Conservation (phyloP, 768 basidiomycete species). For the Favolaschia claudopus region DNA sequence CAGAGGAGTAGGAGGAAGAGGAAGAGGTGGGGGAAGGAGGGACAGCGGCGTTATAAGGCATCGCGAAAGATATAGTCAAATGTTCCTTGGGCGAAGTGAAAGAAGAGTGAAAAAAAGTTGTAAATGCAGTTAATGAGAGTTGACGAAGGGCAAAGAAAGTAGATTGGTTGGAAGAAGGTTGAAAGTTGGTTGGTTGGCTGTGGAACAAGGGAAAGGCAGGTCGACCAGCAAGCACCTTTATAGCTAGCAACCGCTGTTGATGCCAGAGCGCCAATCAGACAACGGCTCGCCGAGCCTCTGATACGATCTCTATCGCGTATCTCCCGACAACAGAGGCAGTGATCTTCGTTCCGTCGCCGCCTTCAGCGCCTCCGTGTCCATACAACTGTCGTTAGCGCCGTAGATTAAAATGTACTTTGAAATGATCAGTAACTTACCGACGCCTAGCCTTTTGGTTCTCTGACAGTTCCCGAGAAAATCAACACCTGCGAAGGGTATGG, state of each 20-base stretch:
- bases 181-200: neutral
- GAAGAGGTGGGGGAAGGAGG: constrained; percentile 28
- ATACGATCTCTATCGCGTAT: neutral
- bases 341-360: constrained; percentile 16
- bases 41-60: constrained; percentile 20
- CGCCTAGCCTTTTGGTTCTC: no score
- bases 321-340: no score
- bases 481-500: no score
- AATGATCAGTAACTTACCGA: no score
- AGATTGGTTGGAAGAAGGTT: neutral
- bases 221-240: constrained; percentile 4
- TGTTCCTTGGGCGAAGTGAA: neutral
- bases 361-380: constrained; percentile 21
- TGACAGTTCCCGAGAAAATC: no score
- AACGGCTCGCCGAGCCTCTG: neutral
- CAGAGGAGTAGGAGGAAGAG: constrained; percentile 22
- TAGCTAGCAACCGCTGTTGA: neutral
- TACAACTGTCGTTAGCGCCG: constrained; percentile 15
- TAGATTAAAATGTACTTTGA: no score
- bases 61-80: neutral
- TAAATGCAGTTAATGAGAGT: constrained; percentile 28
- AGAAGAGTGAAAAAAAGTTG: neutral
- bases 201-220: neutral
- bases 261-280: neutral
- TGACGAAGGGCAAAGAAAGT: constrained; percentile 17